These are phyloP conservation scores for Cutaneotrichosporon cavernicola DNA, from an alignment of 1,284 basidiomycete genomes.

Conservation along the genomic window DNA sequence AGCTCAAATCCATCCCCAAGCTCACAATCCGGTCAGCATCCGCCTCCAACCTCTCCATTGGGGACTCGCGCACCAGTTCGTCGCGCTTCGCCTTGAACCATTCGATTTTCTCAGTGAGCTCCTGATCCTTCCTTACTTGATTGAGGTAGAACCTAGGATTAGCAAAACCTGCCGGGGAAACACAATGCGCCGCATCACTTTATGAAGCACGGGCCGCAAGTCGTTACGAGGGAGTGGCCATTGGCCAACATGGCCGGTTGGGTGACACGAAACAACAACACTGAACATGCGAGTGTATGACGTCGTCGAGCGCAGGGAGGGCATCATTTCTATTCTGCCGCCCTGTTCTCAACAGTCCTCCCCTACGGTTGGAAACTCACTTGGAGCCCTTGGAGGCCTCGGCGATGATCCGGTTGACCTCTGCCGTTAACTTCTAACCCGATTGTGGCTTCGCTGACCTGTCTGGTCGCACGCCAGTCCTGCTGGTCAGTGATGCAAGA, in stretches of 20 bases:
- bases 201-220: too few species aligned
- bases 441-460: slow-evolving; percentile 28
- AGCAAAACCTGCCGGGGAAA: background rate
- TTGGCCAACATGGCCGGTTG: too few species aligned
- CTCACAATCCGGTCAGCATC: slow-evolving; percentile 51
- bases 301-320: too few species aligned
- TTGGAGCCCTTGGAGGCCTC: slow-evolving; percentile 53
- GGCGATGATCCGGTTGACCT: slow-evolving; percentile 52
- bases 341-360: background rate
- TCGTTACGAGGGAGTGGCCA: too few species aligned
- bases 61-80: slow-evolving; percentile 38
- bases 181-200: too few species aligned
- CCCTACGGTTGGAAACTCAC: slow-evolving; percentile 23
- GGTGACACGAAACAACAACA: too few species aligned
- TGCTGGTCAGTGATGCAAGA: slow-evolving; percentile 14
- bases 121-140: slow-evolving; percentile 50
- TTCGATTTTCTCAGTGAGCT: slow-evolving; percentile 49
- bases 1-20: background rate
- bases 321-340: too few species aligned
- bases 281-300: too few species aligned
- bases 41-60: slow-evolving; percentile 33
- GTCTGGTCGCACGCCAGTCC: slow-evolving; percentile 50
- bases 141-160: slow-evolving; percentile 46
- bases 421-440: slow-evolving; percentile 25
- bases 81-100: slow-evolving; percentile 51